Evolutionary conservation across 164 flowering plant genomes (phyloP).

Genomic region (Nymphaea colorata): DNA sequence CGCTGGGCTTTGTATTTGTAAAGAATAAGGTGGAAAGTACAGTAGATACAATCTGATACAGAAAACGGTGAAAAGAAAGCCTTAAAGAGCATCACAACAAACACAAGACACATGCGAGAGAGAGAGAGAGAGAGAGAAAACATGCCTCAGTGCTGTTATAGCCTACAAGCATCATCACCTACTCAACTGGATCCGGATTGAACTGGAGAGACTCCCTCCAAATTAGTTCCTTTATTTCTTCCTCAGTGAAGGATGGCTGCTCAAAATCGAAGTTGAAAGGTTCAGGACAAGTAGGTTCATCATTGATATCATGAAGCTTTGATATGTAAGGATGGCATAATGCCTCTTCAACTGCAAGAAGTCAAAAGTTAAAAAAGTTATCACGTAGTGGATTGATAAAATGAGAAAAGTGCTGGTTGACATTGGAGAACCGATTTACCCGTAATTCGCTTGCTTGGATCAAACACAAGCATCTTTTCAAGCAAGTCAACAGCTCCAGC

Average conservation of each 20-base stretch:
- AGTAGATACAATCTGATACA: neutral
- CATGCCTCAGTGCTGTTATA: no score
- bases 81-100: no score
- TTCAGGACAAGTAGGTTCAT: conserved; percentile 48
- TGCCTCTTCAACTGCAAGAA: conserved; percentile 52
- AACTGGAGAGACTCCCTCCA: conserved; percentile 44
- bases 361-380: neutral
- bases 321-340: conserved; percentile 47
- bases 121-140: neutral
- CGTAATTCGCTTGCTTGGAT: conserved; percentile 80
- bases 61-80: neutral
- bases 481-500: conserved; percentile 67
- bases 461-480: conserved; percentile 93
- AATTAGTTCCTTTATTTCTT: conserved; percentile 61
- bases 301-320: conserved; percentile 67
- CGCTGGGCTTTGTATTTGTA: no score
- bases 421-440: conserved; percentile 29
- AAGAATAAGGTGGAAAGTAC: neutral
- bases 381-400: neutral
- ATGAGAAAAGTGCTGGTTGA: neutral
- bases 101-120: neutral
- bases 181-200: conserved; percentile 20
- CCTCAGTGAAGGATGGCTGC: conserved; percentile 38
- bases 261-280: conserved; percentile 59
- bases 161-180: neutral